Conservation (phyloP, 768 basidiomycete species). For the Boletus vermiculosoides region DNA sequence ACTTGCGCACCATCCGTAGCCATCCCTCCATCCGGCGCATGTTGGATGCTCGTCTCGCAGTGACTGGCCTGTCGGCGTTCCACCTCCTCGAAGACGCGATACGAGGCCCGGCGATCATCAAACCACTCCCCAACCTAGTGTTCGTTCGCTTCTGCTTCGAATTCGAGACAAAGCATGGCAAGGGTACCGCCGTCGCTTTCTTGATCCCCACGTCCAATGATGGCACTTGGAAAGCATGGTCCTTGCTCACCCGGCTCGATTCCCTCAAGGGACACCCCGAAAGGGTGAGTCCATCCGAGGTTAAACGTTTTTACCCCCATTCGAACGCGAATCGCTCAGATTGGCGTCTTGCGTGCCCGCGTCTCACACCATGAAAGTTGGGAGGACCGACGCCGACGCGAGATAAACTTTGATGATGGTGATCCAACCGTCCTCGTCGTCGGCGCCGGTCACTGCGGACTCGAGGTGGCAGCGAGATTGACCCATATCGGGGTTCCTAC, state of each 20-base stretch:
- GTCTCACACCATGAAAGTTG: conserved; percentile 48
- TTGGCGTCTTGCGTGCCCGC: conserved; percentile 41
- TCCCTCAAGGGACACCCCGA: conserved; percentile 53
- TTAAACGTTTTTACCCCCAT: not conserved
- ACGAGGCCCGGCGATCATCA: conserved; percentile 33
- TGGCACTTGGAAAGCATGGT: conserved; percentile 56
- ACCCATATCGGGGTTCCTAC: conserved; percentile 52
- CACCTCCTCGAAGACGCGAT: conserved; percentile 25
- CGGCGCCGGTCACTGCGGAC: conserved; percentile 65
- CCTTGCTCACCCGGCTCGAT: conserved; percentile 58
- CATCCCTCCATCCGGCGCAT: conserved; percentile 35
- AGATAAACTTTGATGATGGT: conserved; percentile 42
- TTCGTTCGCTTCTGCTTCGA: conserved; percentile 59
- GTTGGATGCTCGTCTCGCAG: conserved; percentile 37
- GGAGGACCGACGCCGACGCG: conserved; percentile 43
- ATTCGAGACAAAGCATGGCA: conserved; percentile 50
- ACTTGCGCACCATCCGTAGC: conserved; percentile 49
- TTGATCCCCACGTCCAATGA: conserved; percentile 40
- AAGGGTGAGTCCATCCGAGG: conserved; percentile 24
- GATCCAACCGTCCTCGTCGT: conserved; percentile 61
- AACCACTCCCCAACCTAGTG: conserved; percentile 48
- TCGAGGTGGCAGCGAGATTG: conserved; percentile 61
- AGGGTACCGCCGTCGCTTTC: conserved; percentile 51
- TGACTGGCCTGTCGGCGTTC: conserved; percentile 17
- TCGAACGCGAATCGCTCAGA: conserved; percentile 2